Percentiles rank a stretch among this genome's conserved stretches.
phyloP scores from a whole-genome alignment of 768 basidiomycete species.

The Rhizopogon salebrosus region DNA sequence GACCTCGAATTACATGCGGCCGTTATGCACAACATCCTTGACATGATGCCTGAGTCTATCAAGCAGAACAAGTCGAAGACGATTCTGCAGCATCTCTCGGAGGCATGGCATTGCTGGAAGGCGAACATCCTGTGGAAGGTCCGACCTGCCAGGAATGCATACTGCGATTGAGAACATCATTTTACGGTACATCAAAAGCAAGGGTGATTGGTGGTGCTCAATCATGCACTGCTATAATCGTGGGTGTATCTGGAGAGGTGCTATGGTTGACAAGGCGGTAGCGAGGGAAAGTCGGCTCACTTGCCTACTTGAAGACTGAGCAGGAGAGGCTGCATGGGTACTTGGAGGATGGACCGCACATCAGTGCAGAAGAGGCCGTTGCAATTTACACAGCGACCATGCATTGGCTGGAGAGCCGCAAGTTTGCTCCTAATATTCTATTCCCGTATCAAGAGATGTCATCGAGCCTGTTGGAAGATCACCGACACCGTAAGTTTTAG shows the following conservation, averaged over 20 bases:
- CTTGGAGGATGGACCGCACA: conserved; percentile 98
- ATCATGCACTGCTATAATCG: conserved; percentile 99
- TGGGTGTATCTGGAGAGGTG: conserved; percentile 93
- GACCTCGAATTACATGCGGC: conserved; percentile 96
- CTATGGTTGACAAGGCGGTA: conserved; percentile 97
- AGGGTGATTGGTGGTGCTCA: conserved; percentile 98
- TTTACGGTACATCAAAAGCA: conserved; percentile 96
- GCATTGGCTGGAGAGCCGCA: conserved; percentile 97
- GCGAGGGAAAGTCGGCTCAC: conserved; percentile 99
- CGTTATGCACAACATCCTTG: conserved; percentile 99
- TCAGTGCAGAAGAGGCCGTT: conserved; percentile 97
- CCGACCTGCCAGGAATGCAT: conserved; percentile 98
- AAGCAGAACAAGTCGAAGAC: conserved; percentile 99
- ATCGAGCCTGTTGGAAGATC: conserved; percentile 99
- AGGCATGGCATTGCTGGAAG: conserved; percentile 98
- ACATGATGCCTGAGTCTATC: conserved; percentile 99
- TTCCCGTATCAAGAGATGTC: conserved; percentile 99
- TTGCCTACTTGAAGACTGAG: conserved; percentile 96
- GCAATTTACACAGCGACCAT: conserved; percentile 98
- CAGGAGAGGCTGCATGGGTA: conserved; percentile 98
- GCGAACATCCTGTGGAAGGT: conserved; percentile 99
- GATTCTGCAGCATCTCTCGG: conserved; percentile 94
- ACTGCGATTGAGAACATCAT: conserved; percentile 99
- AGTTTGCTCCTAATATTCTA: conserved; percentile 97
- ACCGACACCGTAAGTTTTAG: conserved; percentile 77